These are phyloP conservation scores for Mucor lusitanicus DNA, from an alignment of 371 early-diverging fungal species.

Conservation along the genomic window DNA sequence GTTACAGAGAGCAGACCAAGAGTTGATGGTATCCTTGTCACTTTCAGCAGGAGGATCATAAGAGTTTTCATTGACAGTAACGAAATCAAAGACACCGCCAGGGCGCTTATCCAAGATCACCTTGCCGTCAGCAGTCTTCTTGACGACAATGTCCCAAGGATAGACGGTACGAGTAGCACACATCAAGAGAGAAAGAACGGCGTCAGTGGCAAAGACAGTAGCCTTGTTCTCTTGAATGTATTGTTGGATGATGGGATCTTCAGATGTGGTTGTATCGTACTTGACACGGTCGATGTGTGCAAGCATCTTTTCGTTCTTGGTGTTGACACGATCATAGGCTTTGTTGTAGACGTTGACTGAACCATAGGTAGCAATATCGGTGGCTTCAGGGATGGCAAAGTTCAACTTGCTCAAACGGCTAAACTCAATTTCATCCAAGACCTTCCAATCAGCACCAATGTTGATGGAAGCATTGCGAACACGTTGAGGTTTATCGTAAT, in stretches of 20 bases:
- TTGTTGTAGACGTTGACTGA: constrained; percentile 79
- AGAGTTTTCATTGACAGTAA: constrained; percentile 96
- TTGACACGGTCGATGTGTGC: constrained; percentile 70
- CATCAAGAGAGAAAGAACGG: constrained; percentile 91
- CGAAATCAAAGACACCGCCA: constrained; percentile 75
- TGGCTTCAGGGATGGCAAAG: constrained; percentile 75
- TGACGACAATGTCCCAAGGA: constrained; percentile 96
- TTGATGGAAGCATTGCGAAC: constrained; percentile 87
- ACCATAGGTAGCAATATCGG: constrained; percentile 75
- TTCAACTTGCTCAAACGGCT: constrained; percentile 82
- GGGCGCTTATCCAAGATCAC: constrained; percentile 93
- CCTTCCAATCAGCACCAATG: constrained; percentile 89
- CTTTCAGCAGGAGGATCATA: constrained; percentile 87
- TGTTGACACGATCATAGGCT: constrained; percentile 82
- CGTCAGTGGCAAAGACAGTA: constrained; percentile 90
- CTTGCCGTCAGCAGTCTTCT: constrained; percentile 77
- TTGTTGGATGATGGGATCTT: constrained; percentile 78
- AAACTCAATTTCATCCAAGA: constrained; percentile 95
- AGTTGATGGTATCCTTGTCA: constrained; percentile 91
- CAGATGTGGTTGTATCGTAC: constrained; percentile 79
- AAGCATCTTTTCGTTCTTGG: constrained; percentile 79
- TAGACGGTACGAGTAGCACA: constrained; percentile 89
- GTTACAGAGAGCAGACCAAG: constrained; percentile 78
- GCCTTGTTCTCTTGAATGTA: constrained; percentile 67
- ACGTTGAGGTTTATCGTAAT: constrained; percentile 67